Percentiles rank a stretch among this genome's conserved stretches.
phyloP scores from a whole-genome alignment of 768 basidiomycete species.

The Mycena rebaudengoi region DNA sequence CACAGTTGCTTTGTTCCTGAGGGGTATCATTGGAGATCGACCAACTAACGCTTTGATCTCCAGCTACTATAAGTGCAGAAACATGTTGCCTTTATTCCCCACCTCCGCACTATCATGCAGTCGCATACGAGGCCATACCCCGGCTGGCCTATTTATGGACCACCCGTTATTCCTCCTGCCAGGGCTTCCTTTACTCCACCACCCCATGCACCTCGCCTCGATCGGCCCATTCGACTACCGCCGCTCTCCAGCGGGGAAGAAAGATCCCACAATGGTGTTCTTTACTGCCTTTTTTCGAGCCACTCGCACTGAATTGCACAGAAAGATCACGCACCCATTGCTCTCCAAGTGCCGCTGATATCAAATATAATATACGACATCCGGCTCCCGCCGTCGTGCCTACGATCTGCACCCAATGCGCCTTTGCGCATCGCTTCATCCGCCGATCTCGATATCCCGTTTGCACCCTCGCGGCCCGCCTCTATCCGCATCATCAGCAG shows the following conservation, averaged over 20 bases:
- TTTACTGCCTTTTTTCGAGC: neutral
- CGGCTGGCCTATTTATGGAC: constrained; percentile 9
- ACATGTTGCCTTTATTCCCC: neutral
- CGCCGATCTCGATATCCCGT: constrained; percentile 8
- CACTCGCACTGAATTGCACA: neutral
- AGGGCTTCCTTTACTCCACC: neutral
- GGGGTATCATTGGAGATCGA: neutral
- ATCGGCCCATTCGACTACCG: constrained; percentile 10
- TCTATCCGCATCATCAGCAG: constrained; percentile 15
- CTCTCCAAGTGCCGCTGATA: constrained; percentile 10
- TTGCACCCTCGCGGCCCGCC: neutral
- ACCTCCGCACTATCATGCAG: neutral
- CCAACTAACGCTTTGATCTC: constrained; percentile 3
- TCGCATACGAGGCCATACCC: neutral
- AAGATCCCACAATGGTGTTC: constrained; percentile 2
- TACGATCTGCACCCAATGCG: neutral
- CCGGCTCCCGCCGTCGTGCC: constrained; percentile 4
- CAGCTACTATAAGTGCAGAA: constrained; percentile 4
- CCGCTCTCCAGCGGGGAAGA: constrained; percentile 3
- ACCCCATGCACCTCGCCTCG: constrained; percentile 6
- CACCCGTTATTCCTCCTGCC: neutral
- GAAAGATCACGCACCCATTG: neutral
- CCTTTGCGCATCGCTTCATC: neutral
- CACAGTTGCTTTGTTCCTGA: constrained; percentile 2
- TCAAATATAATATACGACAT: constrained; percentile 16